Base-by-base conservation (phyloP, 345 rosid species). In the Syzygium jambos region DNA sequence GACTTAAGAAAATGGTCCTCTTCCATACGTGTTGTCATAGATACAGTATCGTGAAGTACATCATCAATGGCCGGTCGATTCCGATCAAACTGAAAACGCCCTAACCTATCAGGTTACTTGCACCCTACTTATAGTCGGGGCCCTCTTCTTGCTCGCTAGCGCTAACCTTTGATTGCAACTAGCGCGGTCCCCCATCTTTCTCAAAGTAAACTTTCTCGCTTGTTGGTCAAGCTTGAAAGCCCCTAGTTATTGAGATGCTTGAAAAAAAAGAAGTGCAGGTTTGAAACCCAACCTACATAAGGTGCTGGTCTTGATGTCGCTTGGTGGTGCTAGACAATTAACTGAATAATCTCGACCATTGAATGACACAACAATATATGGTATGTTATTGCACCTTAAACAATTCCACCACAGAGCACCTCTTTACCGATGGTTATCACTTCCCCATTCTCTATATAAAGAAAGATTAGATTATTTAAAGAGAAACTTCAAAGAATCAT, bases 251-350 rank as follows among this genome's bases (percentile, higher is more conserved):
- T 54, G 46, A 63, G 78, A 25, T 86, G 51, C 14, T 51, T 65
- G 49, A 61, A 27, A 16, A n/a, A 86, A 38, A 38, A 2, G 3
- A 55, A 38, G 82, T 9, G 49, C 1, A 1, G 16, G 43, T 27
- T n/a, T 0, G n/a, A 43, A 25, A 30, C 52, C 41, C 49, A 19
- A 25, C 52, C 34, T 43, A 59, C 46, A 57, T 52, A 87, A 87
- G 54, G 85, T 43, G 78, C 25, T 80, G 65, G 53, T 85, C 89
- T 85, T 84, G 49, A 52, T 85, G 84, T 88, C 54, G 87, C 87
- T 88, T 85, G 89, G 87, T 85, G 84, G 89, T 27, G 87, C 21
- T 59, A 30, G 34, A 59, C 30, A 59, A 27, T 11, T 16, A 17
- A 65, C 78, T 30, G 23, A 19, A 73, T 9, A 73, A 2, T 73